Conservation (phyloP, 208 protist species). For the Porcisia deanei region DNA sequence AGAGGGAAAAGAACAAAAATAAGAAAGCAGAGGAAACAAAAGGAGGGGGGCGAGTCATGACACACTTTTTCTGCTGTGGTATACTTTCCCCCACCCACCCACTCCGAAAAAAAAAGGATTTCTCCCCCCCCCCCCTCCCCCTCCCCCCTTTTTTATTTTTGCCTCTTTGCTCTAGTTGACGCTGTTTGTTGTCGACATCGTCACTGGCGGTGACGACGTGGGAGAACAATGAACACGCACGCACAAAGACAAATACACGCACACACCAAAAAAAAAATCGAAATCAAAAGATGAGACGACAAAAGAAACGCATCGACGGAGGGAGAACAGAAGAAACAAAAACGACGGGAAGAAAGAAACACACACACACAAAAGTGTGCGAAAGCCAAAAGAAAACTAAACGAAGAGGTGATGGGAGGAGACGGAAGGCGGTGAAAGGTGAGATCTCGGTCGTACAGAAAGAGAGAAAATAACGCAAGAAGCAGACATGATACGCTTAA, state of each 20-base stretch:
- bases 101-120: no score
- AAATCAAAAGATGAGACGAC: background rate
- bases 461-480: conserved; percentile 1
- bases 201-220: background rate
- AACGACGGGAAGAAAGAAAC: background rate
- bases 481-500: background rate
- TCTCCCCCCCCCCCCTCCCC: no score
- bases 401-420: background rate
- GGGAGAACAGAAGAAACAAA: background rate
- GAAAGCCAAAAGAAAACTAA: background rate
- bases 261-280: background rate
- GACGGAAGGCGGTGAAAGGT: background rate
- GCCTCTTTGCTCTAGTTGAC: background rate
- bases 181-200: background rate
- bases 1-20: conserved; percentile 21
- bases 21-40: background rate
- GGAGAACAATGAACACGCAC: background rate
- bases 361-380: conserved; percentile 1
- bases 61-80: background rate
- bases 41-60: background rate
- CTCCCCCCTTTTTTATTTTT: no score
- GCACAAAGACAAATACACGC: background rate
- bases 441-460: conserved; percentile 3
- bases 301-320: conserved; percentile 3
- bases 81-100: background rate